A percentile compares a stretch with the other conserved stretches of the same genome.
Evolutionary conservation across 768 basidiomycete genomes (phyloP).

Genomic region (Cyclocybe cylindracea): DNA sequence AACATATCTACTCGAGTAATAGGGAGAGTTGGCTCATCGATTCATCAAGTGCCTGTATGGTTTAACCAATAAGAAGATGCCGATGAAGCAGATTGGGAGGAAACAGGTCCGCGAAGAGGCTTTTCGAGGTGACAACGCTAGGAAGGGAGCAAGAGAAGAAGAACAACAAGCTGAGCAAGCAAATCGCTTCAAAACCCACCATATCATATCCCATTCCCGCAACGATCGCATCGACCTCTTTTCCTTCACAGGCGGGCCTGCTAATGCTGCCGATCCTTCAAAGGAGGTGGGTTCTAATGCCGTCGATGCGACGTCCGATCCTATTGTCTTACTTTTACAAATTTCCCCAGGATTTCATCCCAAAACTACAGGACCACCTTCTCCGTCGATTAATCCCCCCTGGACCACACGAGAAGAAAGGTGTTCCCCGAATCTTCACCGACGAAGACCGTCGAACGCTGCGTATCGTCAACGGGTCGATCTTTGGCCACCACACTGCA

Average conservation of each 20-base stretch:
- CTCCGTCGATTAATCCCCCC: constrained; percentile 27
- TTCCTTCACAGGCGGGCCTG: too few species aligned
- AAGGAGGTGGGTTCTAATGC: constrained; percentile 15
- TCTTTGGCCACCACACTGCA: constrained; percentile 20
- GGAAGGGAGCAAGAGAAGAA: constrained; percentile 2
- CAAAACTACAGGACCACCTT: constrained; percentile 35
- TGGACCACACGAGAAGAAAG: constrained; percentile 23
- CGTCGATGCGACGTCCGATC: not conserved
- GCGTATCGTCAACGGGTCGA: constrained; percentile 13
- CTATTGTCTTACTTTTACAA: too few species aligned
- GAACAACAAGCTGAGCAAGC: not conserved
- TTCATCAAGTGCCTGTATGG: constrained; percentile 25
- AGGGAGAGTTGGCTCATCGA: not conserved
- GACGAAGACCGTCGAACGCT: constrained; percentile 14
- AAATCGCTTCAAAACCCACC: not conserved
- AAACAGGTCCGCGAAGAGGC: not conserved
- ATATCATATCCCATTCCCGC: constrained; percentile 17
- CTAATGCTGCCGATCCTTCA: constrained; percentile 13
- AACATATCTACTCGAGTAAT: not conserved
- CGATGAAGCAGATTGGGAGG: constrained; percentile 28
- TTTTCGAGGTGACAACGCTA: not conserved
- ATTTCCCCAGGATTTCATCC: constrained; percentile 27
- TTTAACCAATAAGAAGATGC: constrained; percentile 33
- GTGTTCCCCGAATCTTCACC: constrained; percentile 7
- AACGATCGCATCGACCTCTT: constrained; percentile 19